Conservation (phyloP, 2,329 filamentous ascomycete genomes). For the Ceratocystis diversiconidia region DNA sequence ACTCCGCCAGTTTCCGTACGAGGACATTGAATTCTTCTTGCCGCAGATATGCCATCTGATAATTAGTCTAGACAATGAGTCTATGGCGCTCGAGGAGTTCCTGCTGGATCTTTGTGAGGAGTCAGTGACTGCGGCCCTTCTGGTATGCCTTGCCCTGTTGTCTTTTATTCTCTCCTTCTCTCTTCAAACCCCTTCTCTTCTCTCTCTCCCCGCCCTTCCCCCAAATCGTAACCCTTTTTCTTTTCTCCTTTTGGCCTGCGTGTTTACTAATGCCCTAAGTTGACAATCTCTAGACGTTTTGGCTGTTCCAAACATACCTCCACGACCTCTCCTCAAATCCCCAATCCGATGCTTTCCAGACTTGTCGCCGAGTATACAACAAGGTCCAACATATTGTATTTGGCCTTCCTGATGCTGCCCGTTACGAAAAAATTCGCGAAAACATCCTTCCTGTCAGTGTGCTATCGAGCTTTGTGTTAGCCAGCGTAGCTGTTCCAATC, state of each 20-base stretch:
- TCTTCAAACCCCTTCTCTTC: constrained; percentile 2
- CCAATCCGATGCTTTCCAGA: constrained; percentile 64
- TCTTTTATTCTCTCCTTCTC: constrained; percentile 18
- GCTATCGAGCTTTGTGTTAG: constrained; percentile 65
- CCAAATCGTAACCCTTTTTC: background rate
- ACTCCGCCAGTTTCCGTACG: constrained; percentile 76
- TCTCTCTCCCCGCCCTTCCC: constrained; percentile 2
- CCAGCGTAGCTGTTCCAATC: constrained; percentile 59
- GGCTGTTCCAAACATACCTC: constrained; percentile 79
- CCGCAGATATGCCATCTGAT: constrained; percentile 78
- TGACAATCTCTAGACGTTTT: constrained; percentile 52
- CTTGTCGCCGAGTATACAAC: constrained; percentile 71
- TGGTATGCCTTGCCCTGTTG: constrained; percentile 40
- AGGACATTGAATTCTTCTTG: constrained; percentile 86
- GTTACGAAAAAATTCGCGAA: constrained; percentile 64
- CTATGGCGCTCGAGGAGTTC: constrained; percentile 81
- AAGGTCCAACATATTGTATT: constrained; percentile 82
- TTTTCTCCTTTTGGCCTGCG: background rate
- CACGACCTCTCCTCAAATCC: constrained; percentile 66
- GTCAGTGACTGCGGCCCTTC: constrained; percentile 67
- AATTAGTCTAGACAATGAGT: constrained; percentile 80
- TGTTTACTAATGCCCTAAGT: background rate
- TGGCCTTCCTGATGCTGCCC: constrained; percentile 53
- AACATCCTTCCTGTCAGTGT: constrained; percentile 70
- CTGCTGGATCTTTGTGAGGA: constrained; percentile 75